Evolutionary conservation across 345 rosid genomes (phyloP), one percentile per base, ranked within the genome.

Genomic region (Bretschneidera sinensis): DNA sequence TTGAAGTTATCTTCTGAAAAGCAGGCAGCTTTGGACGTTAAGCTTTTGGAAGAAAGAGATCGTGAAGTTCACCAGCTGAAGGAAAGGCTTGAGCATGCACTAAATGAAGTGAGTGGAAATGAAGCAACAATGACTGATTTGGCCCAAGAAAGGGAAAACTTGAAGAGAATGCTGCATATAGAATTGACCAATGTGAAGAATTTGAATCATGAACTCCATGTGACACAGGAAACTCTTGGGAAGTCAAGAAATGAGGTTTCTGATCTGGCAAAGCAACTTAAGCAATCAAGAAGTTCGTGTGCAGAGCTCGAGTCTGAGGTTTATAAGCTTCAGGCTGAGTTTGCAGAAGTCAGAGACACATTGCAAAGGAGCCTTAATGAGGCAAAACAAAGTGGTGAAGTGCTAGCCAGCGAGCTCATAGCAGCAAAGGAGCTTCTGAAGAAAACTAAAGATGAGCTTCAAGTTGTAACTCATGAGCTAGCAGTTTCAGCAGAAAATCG

Each of bases 271-370:
- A 72, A 70, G 54, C 79, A 71, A 57, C 88, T 90, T 21, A 62
- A 78, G 70, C 72, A 83, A 52, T 81, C 92, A 4, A 73, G 43
- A 72, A 60, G 57, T 48, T 68, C 59, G 55, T 72, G 79, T 67
- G 50, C 71, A 0, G 73, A 83, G 77, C 86, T 94, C 49, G 87
- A 83, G 71, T 77, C 84, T 19, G 92, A 86, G 74, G 64, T 90
- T 74, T 72, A 78, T 47, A 69, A 62, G 62, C 68, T 78, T 62
- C 68, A 71, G 17, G 70, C 74, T 57, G 91, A 90, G 71, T 81
- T 70, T 57, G 67, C 76, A 5, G 77, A 76, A 81, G 79, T 72
- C 55, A 79, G 68, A 34, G 68, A 65, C 43, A 66, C 64, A 62
- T 65, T 80, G 64, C 74, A 71, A 59, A 70, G 48, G 63, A 78